These are phyloP conservation scores for Podila epicladia DNA, from an alignment of 192 early-diverging fungal species.

Conservation along the genomic window DNA sequence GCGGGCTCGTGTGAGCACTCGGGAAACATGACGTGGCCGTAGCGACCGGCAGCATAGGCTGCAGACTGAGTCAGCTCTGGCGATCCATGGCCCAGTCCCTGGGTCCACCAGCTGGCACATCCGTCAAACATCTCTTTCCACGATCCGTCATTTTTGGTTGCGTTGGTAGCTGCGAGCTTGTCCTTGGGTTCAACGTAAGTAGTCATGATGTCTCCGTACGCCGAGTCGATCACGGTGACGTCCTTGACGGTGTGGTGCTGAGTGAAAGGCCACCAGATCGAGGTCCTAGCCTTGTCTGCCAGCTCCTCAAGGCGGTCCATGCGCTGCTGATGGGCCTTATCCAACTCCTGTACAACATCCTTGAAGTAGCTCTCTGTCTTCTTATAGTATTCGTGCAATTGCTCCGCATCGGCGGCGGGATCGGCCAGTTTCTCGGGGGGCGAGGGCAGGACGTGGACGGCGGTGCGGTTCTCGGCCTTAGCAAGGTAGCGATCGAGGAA, in stretches of 20 bases:
- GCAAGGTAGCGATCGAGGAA: constrained; percentile 51
- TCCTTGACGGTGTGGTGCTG: constrained; percentile 68
- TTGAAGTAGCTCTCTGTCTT: constrained; percentile 55
- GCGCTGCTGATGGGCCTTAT: constrained; percentile 57
- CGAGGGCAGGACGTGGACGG: constrained; percentile 54
- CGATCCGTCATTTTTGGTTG: constrained; percentile 21
- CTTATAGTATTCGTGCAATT: constrained; percentile 69
- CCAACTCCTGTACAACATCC: constrained; percentile 56
- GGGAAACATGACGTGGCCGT: constrained; percentile 86
- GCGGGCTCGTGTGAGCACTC: constrained; percentile 77
- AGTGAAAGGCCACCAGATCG: constrained; percentile 87
- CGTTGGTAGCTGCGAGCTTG: constrained; percentile 5
- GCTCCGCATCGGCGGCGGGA: constrained; percentile 55
- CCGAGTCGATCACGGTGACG: constrained; percentile 81
- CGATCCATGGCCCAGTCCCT: constrained; percentile 79
- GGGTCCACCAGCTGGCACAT: constrained; percentile 87
- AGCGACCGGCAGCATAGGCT: constrained; percentile 74
- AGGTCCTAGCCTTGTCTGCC: constrained; percentile 55
- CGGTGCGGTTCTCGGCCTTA: constrained; percentile 26
- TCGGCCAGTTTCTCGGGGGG: constrained; percentile 55
- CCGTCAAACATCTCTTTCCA: constrained; percentile 72
- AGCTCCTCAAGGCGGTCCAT: constrained; percentile 68
- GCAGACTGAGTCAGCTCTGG: constrained; percentile 65
- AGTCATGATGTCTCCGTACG: constrained; percentile 70
- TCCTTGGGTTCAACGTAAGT: constrained; percentile 55